Conservation (phyloP, 257 asterid genomes). For the Ehretia macrophylla region DNA sequence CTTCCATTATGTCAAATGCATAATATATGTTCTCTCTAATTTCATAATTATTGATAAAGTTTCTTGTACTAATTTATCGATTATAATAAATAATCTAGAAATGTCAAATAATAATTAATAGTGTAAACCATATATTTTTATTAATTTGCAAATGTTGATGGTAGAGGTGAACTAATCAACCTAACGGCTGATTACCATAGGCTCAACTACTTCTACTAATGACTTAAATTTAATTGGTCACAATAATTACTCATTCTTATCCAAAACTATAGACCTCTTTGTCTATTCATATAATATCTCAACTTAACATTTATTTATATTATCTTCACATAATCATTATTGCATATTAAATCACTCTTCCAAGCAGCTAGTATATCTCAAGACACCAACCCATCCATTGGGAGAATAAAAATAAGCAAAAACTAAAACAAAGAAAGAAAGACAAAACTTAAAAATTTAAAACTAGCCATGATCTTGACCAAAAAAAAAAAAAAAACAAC, state of each 20-base stretch:
- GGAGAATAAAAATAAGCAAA: neutral
- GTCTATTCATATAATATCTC: neutral
- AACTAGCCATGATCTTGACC: too few species aligned
- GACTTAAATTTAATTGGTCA: neutral
- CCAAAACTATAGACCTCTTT: neutral
- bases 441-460: too few species aligned
- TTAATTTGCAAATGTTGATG: neutral
- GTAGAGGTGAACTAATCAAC: neutral
- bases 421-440: too few species aligned
- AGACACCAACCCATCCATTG: neutral
- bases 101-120: too few species aligned
- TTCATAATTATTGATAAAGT: too few species aligned
- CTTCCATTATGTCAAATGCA: too few species aligned
- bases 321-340: neutral
- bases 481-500: too few species aligned
- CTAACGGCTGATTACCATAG: neutral
- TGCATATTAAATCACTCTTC: neutral
- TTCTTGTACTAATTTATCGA: too few species aligned
- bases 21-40: too few species aligned
- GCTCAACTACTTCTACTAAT: neutral
- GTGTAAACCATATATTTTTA: neutral
- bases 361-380: neutral
- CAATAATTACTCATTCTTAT: neutral
- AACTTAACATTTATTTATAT: neutral
- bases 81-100: too few species aligned